Percentiles rank a stretch among this genome's conserved stretches.
These are phyloP conservation scores for Tetraselmis striata DNA, from an alignment of 139 green algal genomes.

Conservation along the genomic window DNA sequence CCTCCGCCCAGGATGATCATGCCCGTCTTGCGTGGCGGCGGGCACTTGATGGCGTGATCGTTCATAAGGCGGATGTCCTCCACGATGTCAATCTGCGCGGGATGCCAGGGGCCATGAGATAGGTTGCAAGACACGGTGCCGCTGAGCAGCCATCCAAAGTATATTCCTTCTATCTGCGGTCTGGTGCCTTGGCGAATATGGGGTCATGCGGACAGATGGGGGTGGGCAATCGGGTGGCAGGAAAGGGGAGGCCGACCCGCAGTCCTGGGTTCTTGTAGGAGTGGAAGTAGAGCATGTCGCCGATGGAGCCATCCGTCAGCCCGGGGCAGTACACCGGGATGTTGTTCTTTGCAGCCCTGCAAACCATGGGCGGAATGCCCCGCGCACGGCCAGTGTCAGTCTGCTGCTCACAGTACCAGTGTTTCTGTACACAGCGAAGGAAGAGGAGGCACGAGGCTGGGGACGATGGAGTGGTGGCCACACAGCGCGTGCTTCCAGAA, in stretches of 20 bases:
- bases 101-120: too few species aligned
- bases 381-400: too few species aligned
- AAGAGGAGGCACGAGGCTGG: neutral
- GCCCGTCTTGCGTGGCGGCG: conserved; percentile 68
- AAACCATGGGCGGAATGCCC: too few species aligned
- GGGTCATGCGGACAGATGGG: too few species aligned
- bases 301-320: conserved; percentile 84
- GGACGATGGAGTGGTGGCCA: neutral
- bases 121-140: too few species aligned
- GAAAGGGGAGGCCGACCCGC: too few species aligned
- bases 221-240: too few species aligned
- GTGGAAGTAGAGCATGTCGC: conserved; percentile 99
- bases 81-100: conserved; percentile 52
- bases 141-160: too few species aligned
- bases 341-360: conserved; percentile 51
- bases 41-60: conserved; percentile 77
- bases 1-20: conserved; percentile 92
- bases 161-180: too few species aligned
- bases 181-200: too few species aligned
- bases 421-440: neutral
- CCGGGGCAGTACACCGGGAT: conserved; percentile 96
- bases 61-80: conserved; percentile 85
- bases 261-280: conserved; percentile 76
- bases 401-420: too few species aligned
- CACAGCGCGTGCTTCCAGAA: neutral